Evolutionary conservation across 805 yeast species (phyloP).

Genomic region (Saturnispora sanitii): DNA sequence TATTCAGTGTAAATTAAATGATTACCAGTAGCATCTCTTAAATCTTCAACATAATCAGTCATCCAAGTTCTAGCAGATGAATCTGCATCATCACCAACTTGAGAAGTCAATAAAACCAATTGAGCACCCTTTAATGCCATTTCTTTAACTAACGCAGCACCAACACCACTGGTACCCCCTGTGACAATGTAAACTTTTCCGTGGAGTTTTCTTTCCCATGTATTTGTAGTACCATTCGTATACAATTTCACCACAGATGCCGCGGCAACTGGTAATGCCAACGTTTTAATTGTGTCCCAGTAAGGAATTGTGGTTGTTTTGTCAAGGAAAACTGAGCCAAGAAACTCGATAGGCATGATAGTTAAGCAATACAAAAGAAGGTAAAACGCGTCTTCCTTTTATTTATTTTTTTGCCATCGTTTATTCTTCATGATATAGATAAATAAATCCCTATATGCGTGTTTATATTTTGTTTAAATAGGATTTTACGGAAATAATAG

Average conservation of each 20-base stretch:
- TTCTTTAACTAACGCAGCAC: slow-evolving; percentile 64
- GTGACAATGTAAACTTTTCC: slow-evolving; percentile 77
- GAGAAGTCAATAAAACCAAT: slow-evolving; percentile 56
- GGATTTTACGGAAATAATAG: too few species aligned
- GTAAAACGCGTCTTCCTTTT: background rate
- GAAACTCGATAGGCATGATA: slow-evolving; percentile 75
- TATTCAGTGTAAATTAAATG: slow-evolving; percentile 81
- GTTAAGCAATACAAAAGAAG: background rate
- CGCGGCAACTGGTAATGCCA: slow-evolving; percentile 45
- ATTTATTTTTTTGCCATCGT: slow-evolving; percentile 1
- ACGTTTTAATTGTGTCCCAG: slow-evolving; percentile 46
- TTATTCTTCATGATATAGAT: too few species aligned
- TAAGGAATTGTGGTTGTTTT: slow-evolving; percentile 75
- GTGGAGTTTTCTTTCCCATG: slow-evolving; percentile 89
- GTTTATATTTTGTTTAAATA: too few species aligned
- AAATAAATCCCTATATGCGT: too few species aligned
- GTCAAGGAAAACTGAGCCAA: slow-evolving; percentile 56
- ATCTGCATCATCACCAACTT: slow-evolving; percentile 39
- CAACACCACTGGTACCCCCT: slow-evolving; percentile 94
- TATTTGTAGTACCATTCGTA: slow-evolving; percentile 70
- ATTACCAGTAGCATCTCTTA: slow-evolving; percentile 62
- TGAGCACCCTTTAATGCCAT: slow-evolving; percentile 83
- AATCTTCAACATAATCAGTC: slow-evolving; percentile 66
- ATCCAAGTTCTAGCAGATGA: slow-evolving; percentile 42
- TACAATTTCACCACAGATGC: slow-evolving; percentile 53